Percentiles rank a stretch among this genome's conserved stretches.
Conservation (phyloP, 1,139 yeast species). For the Spathaspora sp. region DNA sequence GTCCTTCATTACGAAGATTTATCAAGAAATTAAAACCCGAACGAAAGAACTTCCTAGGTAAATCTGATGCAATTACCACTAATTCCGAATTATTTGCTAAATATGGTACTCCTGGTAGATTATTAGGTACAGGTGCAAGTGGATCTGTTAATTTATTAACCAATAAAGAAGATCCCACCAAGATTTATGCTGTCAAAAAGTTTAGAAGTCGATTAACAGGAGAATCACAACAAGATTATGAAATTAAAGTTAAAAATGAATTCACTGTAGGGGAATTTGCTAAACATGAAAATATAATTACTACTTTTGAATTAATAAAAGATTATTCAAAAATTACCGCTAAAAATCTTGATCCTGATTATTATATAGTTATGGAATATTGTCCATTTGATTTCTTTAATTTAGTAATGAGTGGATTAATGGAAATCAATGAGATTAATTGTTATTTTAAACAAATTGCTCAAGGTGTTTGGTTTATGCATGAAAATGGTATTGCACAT, state of each 20-base stretch:
- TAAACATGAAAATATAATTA: slow-evolving; percentile 61
- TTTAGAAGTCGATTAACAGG: slow-evolving; percentile 54
- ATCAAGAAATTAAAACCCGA: slow-evolving; percentile 36
- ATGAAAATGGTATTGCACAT: slow-evolving; percentile 70
- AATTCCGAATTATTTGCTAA: slow-evolving; percentile 34
- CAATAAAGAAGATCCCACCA: slow-evolving; percentile 42
- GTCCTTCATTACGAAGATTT: slow-evolving; percentile 38
- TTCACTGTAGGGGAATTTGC: slow-evolving; percentile 62
- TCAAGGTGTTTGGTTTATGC: slow-evolving; percentile 61
- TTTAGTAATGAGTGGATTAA: slow-evolving; percentile 70
- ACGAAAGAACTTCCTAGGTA: slow-evolving; percentile 5
- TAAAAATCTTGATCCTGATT: slow-evolving; percentile 42
- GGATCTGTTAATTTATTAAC: slow-evolving; percentile 68
- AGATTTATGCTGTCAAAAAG: slow-evolving; percentile 67
- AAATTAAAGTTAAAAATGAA: slow-evolving; percentile 64
- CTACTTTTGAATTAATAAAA: slow-evolving; percentile 61
- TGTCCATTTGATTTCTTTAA: slow-evolving; percentile 76
- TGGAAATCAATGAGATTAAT: slow-evolving; percentile 55
- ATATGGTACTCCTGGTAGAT: slow-evolving; percentile 58
- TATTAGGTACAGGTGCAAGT: slow-evolving; percentile 74
- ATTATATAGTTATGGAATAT: slow-evolving; percentile 71
- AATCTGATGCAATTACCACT: slow-evolving; percentile 16
- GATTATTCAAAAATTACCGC: slow-evolving; percentile 14
- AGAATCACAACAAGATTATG: slow-evolving; percentile 57
- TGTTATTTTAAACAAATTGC: slow-evolving; percentile 72